These are phyloP conservation scores for Penicillium verrucosum DNA, from an alignment of 2,329 filamentous ascomycete species.

Conservation along the genomic window DNA sequence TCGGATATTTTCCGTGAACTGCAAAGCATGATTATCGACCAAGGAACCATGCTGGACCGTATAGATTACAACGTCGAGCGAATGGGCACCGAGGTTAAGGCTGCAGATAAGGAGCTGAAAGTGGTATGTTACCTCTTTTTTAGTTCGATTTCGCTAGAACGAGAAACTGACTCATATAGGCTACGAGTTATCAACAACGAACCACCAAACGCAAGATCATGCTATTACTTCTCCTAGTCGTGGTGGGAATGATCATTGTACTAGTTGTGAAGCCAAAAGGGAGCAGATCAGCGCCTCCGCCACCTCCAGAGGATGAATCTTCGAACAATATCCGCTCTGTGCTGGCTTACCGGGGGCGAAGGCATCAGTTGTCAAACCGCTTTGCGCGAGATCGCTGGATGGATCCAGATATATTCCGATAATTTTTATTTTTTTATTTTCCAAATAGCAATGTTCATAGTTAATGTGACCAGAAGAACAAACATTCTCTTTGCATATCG, in stretches of 20 bases:
- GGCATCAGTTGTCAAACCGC: slow-evolving; percentile 22
- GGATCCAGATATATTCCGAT: slow-evolving; percentile 38
- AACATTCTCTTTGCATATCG: background rate
- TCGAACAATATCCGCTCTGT: slow-evolving; percentile 24
- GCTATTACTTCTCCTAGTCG: slow-evolving; percentile 76
- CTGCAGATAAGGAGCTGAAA: slow-evolving; percentile 85
- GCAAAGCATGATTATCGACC: slow-evolving; percentile 91
- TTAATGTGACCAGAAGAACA: slow-evolving; percentile 2
- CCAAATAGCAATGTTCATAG: slow-evolving; percentile 20
- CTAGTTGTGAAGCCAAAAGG: slow-evolving; percentile 73
- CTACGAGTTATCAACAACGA: slow-evolving; percentile 82
- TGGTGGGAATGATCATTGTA: slow-evolving; percentile 83
- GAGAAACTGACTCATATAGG: slow-evolving; percentile 31
- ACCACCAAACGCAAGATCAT: slow-evolving; percentile 92
- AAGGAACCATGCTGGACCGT: slow-evolving; percentile 85
- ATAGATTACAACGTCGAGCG: slow-evolving; percentile 98
- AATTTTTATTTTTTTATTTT: slow-evolving; percentile 8
- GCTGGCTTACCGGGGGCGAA: slow-evolving; percentile 21
- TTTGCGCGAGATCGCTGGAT: slow-evolving; percentile 31
- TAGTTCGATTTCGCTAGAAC: background rate
- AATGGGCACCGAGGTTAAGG: slow-evolving; percentile 91
- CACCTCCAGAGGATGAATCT: slow-evolving; percentile 25
- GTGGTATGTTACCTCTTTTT: slow-evolving; percentile 50
- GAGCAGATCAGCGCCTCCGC: slow-evolving; percentile 21
- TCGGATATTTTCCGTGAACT: slow-evolving; percentile 96